Conservation (phyloP, 2,329 filamentous ascomycete genomes). For the Xylariaceae sp. region DNA sequence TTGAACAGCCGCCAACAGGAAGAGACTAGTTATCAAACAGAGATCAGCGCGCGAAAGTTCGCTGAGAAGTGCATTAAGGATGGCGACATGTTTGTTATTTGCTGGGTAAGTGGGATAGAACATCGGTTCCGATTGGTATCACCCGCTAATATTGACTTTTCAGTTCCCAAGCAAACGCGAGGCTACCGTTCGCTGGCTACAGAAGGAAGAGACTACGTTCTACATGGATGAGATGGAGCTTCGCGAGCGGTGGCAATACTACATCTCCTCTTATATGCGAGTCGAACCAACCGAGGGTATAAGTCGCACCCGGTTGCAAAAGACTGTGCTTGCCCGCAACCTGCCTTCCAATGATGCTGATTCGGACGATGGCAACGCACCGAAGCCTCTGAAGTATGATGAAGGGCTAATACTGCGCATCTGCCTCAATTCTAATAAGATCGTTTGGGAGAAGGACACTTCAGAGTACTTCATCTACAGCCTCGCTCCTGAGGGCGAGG, state of each 20-base stretch:
- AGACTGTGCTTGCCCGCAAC: conserved; percentile 75
- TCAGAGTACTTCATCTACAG: conserved; percentile 77
- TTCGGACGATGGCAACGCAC: conserved; percentile 67
- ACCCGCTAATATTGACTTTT: conserved; percentile 44
- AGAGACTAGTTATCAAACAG: conserved; percentile 86
- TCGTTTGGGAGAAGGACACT: conserved; percentile 75
- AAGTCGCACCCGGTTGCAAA: conserved; percentile 67
- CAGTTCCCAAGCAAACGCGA: conserved; percentile 72
- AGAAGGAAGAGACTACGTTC: conserved; percentile 76
- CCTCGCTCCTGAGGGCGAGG: conserved; percentile 69
- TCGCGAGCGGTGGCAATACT: conserved; percentile 89
- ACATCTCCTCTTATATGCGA: conserved; percentile 89
- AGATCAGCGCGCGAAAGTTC: conserved; percentile 89
- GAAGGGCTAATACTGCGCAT: conserved; percentile 76
- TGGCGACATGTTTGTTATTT: conserved; percentile 86
- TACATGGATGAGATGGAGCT: conserved; percentile 88
- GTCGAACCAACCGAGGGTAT: conserved; percentile 88
- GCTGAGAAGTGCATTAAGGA: conserved; percentile 94
- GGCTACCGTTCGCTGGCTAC: conserved; percentile 74
- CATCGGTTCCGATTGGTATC: background rate
- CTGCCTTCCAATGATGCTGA: conserved; percentile 68
- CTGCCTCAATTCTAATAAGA: conserved; percentile 79
- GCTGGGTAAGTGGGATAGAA: conserved; percentile 73
- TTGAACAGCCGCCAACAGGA: conserved; percentile 80
- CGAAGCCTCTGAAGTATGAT: conserved; percentile 66